These are phyloP conservation scores for Fusarium avenaceum DNA, from an alignment of 2,329 filamentous ascomycete genomes.

Conservation along the genomic window DNA sequence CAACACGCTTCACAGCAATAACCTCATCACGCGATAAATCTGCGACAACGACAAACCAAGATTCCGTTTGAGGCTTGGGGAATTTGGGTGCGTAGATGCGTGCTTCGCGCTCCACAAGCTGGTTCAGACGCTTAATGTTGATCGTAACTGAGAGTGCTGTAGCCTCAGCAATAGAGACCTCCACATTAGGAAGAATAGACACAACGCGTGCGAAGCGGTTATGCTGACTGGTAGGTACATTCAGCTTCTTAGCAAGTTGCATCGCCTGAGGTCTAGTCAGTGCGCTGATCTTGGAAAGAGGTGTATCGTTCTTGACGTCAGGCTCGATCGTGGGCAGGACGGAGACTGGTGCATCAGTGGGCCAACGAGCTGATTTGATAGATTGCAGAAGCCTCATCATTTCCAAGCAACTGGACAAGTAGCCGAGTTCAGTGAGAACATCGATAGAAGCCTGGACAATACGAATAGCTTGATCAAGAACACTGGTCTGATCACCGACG, in stretches of 20 bases:
- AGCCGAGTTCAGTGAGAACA: slow-evolving; percentile 89
- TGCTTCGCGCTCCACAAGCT: slow-evolving; percentile 73
- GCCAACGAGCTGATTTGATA: slow-evolving; percentile 94
- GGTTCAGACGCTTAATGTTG: slow-evolving; percentile 75
- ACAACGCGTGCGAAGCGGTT: slow-evolving; percentile 70
- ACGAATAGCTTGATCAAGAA: slow-evolving; percentile 96
- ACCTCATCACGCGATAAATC: slow-evolving; percentile 79
- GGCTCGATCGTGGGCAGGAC: slow-evolving; percentile 81
- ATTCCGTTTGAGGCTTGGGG: slow-evolving; percentile 94
- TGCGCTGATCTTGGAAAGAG: slow-evolving; percentile 60
- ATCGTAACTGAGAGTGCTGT: slow-evolving; percentile 75
- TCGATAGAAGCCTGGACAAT: slow-evolving; percentile 97
- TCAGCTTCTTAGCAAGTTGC: slow-evolving; percentile 65
- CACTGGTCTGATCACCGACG: slow-evolving; percentile 89
- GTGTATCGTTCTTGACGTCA: slow-evolving; percentile 58
- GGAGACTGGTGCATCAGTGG: slow-evolving; percentile 80
- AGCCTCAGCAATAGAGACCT: slow-evolving; percentile 70
- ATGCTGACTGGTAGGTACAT: slow-evolving; percentile 61
- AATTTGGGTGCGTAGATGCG: slow-evolving; percentile 89
- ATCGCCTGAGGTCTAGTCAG: slow-evolving; percentile 54
- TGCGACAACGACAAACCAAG: slow-evolving; percentile 87
- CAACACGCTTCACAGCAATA: slow-evolving; percentile 86
- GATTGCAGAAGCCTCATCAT: slow-evolving; percentile 91
- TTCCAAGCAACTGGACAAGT: slow-evolving; percentile 79
- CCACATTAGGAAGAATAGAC: slow-evolving; percentile 76